These are phyloP conservation scores for Porosira glacialis DNA, from an alignment of 352 stramenopile genomes.

Conservation along the genomic window DNA sequence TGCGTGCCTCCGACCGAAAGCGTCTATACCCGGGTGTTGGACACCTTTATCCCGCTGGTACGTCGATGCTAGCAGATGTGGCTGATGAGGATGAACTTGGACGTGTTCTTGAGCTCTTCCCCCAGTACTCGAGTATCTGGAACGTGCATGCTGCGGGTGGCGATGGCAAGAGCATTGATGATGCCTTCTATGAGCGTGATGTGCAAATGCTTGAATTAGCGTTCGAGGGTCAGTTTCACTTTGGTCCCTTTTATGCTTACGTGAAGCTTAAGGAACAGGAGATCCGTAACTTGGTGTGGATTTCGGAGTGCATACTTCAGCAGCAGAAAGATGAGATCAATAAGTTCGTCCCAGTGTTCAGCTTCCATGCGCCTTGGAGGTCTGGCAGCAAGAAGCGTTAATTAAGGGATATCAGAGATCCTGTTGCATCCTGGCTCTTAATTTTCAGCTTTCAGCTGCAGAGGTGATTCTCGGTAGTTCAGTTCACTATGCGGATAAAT, in stretches of 20 bases:
- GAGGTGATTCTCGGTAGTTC: no score
- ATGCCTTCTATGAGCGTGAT: slow-evolving; percentile 99
- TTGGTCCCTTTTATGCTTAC: slow-evolving; percentile 98
- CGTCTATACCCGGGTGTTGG: slow-evolving; percentile 96
- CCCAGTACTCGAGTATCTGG: slow-evolving; percentile 96
- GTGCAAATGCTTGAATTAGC: slow-evolving; percentile 96
- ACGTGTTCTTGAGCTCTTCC: slow-evolving; percentile 89
- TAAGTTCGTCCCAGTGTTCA: slow-evolving; percentile 99
- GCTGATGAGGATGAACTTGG: slow-evolving; percentile 86
- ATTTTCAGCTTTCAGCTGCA: no score
- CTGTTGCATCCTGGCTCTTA: no score
- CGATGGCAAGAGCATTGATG: slow-evolving; percentile 95
- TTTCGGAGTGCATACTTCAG: slow-evolving; percentile 98
- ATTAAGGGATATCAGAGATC: no score
- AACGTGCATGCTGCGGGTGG: slow-evolving; percentile 90
- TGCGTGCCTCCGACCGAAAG: slow-evolving; percentile 96
- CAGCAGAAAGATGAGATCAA: slow-evolving; percentile 97
- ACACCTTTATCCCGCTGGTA: slow-evolving; percentile 95
- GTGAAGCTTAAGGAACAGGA: slow-evolving; percentile 99
- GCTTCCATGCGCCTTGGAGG: slow-evolving; percentile 89
- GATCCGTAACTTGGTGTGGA: slow-evolving; percentile 99
- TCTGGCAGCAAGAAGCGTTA: slow-evolving; percentile 41
- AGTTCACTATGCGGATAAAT: no score
- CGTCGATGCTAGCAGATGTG: slow-evolving; percentile 89
- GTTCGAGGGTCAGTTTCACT: slow-evolving; percentile 99